phyloP scores from a whole-genome alignment of 2,329 filamentous ascomycete species.

The Pestalotiopsis sp. region DNA sequence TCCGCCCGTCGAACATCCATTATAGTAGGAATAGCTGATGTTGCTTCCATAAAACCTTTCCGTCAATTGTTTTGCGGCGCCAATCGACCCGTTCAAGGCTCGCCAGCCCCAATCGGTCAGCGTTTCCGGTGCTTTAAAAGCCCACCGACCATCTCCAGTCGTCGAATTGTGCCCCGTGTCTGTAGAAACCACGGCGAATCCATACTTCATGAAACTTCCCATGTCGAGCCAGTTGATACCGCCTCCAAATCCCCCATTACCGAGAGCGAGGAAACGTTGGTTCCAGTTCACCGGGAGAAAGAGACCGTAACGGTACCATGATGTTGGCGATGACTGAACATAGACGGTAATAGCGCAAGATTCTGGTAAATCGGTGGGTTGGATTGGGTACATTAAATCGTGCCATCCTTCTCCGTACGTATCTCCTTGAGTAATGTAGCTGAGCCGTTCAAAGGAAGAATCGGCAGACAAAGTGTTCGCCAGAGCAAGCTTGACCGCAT shows the following conservation, averaged over 20 bases:
- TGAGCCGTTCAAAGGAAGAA: constrained; percentile 30
- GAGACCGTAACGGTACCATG: constrained; percentile 38
- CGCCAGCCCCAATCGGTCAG: constrained; percentile 41
- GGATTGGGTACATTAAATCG: constrained; percentile 35
- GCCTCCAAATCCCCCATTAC: constrained; percentile 41
- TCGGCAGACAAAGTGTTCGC: constrained; percentile 18
- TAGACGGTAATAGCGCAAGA: constrained; percentile 40
- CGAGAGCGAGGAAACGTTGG: constrained; percentile 36
- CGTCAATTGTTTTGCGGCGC: constrained; percentile 48
- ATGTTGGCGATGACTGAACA: constrained; percentile 33
- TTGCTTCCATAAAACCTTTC: constrained; percentile 48
- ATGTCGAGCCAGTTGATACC: constrained; percentile 38
- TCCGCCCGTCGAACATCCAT: constrained; percentile 61
- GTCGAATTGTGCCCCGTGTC: constrained; percentile 46
- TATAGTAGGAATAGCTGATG: constrained; percentile 53
- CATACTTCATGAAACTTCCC: constrained; percentile 35
- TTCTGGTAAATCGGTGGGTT: constrained; percentile 39
- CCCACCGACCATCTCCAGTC: constrained; percentile 37
- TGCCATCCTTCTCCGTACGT: constrained; percentile 38
- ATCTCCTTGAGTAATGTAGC: constrained; percentile 30
- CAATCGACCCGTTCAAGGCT: constrained; percentile 50
- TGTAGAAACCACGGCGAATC: constrained; percentile 43
- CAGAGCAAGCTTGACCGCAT: constrained; percentile 24
- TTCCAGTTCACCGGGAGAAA: constrained; percentile 42
- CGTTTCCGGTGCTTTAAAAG: constrained; percentile 36